phyloP scores from a whole-genome alignment of 441 rosid species.

The Arabidopsis hybrid region DNA sequence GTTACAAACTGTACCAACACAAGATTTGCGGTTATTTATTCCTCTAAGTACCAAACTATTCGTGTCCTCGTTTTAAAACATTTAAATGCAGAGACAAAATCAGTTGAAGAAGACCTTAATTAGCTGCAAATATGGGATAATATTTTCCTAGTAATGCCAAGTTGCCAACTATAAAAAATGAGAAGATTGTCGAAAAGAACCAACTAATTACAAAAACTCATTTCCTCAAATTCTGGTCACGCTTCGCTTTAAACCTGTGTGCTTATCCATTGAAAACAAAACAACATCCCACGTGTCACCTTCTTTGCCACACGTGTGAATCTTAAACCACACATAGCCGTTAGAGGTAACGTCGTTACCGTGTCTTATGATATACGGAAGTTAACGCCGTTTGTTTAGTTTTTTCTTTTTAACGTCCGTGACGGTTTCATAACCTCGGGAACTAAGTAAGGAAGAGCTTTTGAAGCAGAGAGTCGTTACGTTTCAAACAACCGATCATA shows the following conservation, averaged over 20 bases:
- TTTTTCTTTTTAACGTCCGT: constrained; percentile 31
- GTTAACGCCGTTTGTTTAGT: constrained; percentile 27
- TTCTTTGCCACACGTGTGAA: constrained; percentile 43
- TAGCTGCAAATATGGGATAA: not conserved
- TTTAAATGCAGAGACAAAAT: not conserved
- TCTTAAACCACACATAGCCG: constrained; percentile 17
- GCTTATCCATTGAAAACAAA: constrained; percentile 37
- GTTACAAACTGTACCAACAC: no score
- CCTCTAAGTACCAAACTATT: not conserved
- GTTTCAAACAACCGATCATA: constrained; percentile 21
- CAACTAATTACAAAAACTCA: not conserved
- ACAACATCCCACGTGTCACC: constrained; percentile 39
- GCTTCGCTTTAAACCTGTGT: constrained; percentile 37
- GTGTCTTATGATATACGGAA: constrained; percentile 10
- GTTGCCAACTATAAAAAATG: not conserved
- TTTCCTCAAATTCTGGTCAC: constrained; percentile 39
- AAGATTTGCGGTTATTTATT: not conserved
- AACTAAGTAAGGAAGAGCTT: constrained; percentile 3
- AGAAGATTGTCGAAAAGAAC: not conserved
- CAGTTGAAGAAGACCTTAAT: not conserved
- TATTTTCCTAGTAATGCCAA: not conserved
- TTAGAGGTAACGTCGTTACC: constrained; percentile 30
- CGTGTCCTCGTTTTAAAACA: no score
- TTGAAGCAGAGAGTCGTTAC: constrained; percentile 41
- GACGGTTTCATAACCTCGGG: constrained; percentile 39